Evolutionary conservation across 805 yeast species (phyloP).

Genomic region (Ogataea ramenticola): DNA sequence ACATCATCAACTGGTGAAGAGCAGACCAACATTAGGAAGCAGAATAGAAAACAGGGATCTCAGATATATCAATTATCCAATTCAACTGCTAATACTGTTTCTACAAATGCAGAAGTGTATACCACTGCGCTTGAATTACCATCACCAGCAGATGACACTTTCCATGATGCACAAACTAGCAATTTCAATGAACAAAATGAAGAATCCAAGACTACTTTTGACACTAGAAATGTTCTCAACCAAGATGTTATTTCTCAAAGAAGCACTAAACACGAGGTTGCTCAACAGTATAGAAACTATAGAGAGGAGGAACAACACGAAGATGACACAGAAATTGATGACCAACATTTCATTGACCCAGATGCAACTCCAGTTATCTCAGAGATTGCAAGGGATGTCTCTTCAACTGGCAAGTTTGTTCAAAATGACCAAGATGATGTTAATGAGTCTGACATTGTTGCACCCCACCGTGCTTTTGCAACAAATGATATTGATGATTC

Average conservation of each 20-base stretch:
- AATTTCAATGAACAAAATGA: neutral
- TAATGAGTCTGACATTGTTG: neutral
- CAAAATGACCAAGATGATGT: neutral
- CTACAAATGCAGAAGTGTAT: conserved; percentile 22
- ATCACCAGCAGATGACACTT: neutral
- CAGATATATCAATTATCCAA: neutral
- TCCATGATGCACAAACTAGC: neutral
- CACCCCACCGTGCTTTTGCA: neutral
- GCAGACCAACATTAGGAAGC: neutral
- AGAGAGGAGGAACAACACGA: neutral
- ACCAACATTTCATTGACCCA: neutral
- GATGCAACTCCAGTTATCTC: neutral
- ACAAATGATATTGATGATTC: conserved; percentile 6
- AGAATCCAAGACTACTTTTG: neutral
- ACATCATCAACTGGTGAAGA: conserved; percentile 1
- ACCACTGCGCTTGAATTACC: conserved; percentile 33
- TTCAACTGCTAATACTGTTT: neutral
- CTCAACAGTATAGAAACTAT: too few relatives aligned
- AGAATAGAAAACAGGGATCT: neutral
- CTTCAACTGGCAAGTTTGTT: too few relatives aligned
- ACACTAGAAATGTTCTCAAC: neutral
- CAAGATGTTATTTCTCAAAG: neutral
- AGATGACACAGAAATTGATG: neutral
- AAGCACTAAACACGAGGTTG: too few relatives aligned
- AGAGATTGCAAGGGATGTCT: too few relatives aligned